Percentiles rank a stretch among this genome's conserved stretches.
Conservation (phyloP, 2,329 filamentous ascomycete genomes). For the Exophiala calicioides region DNA sequence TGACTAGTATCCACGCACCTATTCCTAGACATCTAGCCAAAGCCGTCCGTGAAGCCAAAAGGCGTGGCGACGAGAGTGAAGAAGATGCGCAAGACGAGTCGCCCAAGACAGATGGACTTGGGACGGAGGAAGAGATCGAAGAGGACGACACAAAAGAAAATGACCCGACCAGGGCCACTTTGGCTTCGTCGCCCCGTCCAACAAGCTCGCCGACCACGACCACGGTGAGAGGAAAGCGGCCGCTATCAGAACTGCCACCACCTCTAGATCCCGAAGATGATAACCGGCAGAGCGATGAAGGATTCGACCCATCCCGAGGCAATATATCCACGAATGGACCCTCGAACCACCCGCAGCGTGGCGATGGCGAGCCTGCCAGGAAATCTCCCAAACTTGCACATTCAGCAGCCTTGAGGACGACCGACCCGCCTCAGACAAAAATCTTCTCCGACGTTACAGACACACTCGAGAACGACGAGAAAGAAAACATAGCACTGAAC, state of each 20-base stretch:
- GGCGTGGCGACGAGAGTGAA: constrained; percentile 52
- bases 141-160: constrained; percentile 52
- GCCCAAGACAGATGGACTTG: constrained; percentile 21
- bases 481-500: constrained; percentile 23
- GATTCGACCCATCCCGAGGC: background rate
- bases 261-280: constrained; percentile 34
- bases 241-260: constrained; percentile 44
- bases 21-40: constrained; percentile 49
- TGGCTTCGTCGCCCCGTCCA: constrained; percentile 36
- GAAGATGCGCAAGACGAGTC: constrained; percentile 21
- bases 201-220: no score
- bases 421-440: background rate
- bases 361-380: constrained; percentile 28
- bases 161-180: constrained; percentile 39
- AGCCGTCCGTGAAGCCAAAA: constrained; percentile 56
- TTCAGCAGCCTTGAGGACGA: constrained; percentile 30
- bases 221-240: constrained; percentile 43
- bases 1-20: constrained; percentile 63
- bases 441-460: no score
- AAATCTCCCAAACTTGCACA: constrained; percentile 41
- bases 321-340: background rate
- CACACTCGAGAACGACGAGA: constrained; percentile 35
- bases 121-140: constrained; percentile 23
- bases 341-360: background rate
- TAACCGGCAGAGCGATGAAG: background rate